Conservation (phyloP, 169 alveolate genomes). For the Theileria sp. region DNA sequence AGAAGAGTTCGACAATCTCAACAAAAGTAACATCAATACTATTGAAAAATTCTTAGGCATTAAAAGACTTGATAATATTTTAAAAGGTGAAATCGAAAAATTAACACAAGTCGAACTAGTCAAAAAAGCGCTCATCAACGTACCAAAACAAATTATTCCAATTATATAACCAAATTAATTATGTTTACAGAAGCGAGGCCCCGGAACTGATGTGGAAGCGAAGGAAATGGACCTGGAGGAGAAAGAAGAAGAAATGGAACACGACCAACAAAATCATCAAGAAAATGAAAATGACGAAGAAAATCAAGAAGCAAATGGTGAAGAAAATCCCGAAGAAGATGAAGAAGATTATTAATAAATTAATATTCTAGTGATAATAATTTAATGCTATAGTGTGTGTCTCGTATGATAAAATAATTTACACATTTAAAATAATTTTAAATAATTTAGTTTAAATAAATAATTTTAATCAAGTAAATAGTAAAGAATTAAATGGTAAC, state of each 20-base stretch:
- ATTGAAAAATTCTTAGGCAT: conserved; percentile 7
- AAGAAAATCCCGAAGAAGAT: neutral
- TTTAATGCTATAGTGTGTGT: neutral
- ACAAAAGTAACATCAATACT: conserved; percentile 22
- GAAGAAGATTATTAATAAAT: neutral
- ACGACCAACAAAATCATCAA: conserved; percentile 28
- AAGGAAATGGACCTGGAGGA: conserved; percentile 42
- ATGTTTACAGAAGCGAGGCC: conserved; percentile 22
- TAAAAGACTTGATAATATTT: conserved; percentile 5
- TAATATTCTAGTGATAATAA: too few relatives aligned
- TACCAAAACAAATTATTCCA: neutral
- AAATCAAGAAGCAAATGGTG: neutral
- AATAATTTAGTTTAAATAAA: too few relatives aligned
- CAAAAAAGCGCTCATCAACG: conserved; percentile 36
- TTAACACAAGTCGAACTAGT: conserved; percentile 41
- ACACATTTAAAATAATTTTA: too few relatives aligned
- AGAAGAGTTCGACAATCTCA: conserved; percentile 13
- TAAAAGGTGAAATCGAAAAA: conserved; percentile 22
- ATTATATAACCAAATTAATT: neutral
- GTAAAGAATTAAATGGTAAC: too few relatives aligned
- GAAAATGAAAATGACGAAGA: conserved; percentile 11
- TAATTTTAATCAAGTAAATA: too few relatives aligned
- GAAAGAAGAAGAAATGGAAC: conserved; percentile 40
- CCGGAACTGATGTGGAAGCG: conserved; percentile 37
- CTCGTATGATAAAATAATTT: neutral